Conservation (phyloP, 164 flowering plant genomes). For the Vitis rotundifolia region DNA sequence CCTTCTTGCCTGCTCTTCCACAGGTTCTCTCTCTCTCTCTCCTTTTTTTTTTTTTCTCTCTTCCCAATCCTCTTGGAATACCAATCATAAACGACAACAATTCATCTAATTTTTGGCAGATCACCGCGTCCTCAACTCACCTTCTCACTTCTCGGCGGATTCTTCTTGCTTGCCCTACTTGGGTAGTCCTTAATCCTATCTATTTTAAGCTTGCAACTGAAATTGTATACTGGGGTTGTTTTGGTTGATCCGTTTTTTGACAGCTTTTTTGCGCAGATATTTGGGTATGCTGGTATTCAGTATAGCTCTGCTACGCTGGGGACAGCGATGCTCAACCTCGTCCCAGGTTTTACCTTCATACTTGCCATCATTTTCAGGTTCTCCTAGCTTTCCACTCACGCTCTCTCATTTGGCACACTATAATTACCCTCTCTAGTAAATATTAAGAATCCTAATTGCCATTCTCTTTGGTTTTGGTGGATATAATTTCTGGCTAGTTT, state of each 20-base stretch:
- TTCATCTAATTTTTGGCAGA: slow-evolving; percentile 15
- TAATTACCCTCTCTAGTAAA: not conserved
- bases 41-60: not conserved
- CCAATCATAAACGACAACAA: too few relatives aligned
- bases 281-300: slow-evolving; percentile 46
- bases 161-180: slow-evolving; percentile 48
- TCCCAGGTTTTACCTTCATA: slow-evolving; percentile 58
- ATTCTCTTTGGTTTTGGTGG: not conserved
- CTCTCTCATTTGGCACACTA: not conserved
- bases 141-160: slow-evolving; percentile 34
- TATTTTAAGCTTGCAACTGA: not conserved
- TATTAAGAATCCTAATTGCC: not conserved
- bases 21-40: slow-evolving; percentile 22
- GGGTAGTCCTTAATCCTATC: slow-evolving; percentile 30
- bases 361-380: slow-evolving; percentile 56
- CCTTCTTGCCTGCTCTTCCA: slow-evolving; percentile 38
- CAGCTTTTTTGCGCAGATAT: slow-evolving; percentile 44
- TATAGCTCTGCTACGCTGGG: slow-evolving; percentile 54
- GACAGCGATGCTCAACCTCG: slow-evolving; percentile 54
- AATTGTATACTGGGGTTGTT: slow-evolving; percentile 4
- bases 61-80: not conserved
- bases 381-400: too few relatives aligned
- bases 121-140: slow-evolving; percentile 31
- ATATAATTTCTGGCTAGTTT: not conserved
- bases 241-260: not conserved